phyloP scores from a whole-genome alignment of 2,329 filamentous ascomycete genomes.

The Didymella pomorum region DNA sequence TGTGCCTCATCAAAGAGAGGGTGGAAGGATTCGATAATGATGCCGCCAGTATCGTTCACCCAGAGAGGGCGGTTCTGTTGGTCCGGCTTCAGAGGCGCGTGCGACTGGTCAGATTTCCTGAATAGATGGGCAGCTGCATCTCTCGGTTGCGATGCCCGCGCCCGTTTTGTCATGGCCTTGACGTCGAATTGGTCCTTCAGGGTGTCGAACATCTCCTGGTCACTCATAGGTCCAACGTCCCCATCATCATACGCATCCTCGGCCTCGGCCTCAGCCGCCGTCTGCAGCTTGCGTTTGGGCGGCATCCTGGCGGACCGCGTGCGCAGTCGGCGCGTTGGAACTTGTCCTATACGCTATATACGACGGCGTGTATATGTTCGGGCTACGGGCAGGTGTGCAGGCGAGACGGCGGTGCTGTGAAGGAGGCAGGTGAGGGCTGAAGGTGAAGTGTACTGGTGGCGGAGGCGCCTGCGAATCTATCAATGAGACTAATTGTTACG shows the following conservation, averaged over 20 bases:
- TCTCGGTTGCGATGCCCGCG: constrained; percentile 31
- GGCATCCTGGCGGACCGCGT: constrained; percentile 44
- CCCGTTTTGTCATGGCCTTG: constrained; percentile 45
- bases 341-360: constrained; percentile 2
- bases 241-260: constrained; percentile 64
- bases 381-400: not conserved
- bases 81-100: constrained; percentile 83
- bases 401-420: constrained; percentile 2
- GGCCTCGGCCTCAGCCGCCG: constrained; percentile 45
- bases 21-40: constrained; percentile 94
- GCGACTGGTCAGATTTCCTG: constrained; percentile 79
- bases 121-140: constrained; percentile 65
- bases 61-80: constrained; percentile 89
- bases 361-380: constrained; percentile 43
- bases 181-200: constrained; percentile 52
- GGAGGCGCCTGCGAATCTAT: constrained; percentile 14
- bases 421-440: constrained; percentile 2
- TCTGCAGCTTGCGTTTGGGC: constrained; percentile 55
- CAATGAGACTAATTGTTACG: constrained; percentile 9
- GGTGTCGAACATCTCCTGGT: constrained; percentile 59
- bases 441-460: constrained; percentile 8
- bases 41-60: constrained; percentile 87
- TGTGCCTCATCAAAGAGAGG: constrained; percentile 86
- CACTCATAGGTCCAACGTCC: constrained; percentile 57
- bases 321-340: constrained; percentile 29